phyloP scores from a whole-genome alignment of 73 alveolate genomes.

The Chromera velia region DNA sequence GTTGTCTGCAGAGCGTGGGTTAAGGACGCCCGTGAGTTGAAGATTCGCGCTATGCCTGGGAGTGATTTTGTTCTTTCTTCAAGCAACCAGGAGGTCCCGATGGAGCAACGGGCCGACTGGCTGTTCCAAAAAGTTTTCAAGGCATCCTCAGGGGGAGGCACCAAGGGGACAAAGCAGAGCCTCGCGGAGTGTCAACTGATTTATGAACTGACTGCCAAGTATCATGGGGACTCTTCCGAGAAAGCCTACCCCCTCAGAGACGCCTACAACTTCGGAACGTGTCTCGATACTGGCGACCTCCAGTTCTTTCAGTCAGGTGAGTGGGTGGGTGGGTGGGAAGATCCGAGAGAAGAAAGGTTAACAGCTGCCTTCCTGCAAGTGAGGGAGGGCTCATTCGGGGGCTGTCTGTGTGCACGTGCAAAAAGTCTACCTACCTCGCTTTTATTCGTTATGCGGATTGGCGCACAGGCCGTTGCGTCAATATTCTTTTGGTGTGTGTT shows the following conservation, averaged over 20 bases:
- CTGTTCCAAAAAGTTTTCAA: too few species aligned
- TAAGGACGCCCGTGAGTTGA: not conserved
- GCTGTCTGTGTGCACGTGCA: not conserved
- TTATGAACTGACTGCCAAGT: not conserved
- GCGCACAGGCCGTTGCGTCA: too few species aligned
- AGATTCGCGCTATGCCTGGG: too few species aligned
- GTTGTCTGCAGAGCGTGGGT: not conserved
- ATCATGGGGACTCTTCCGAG: not conserved
- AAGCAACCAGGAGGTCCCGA: not conserved
- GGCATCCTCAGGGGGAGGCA: not conserved
- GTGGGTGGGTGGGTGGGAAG: not conserved
- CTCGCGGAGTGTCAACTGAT: not conserved
- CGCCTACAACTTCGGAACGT: not conserved
- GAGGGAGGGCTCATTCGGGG: not conserved
- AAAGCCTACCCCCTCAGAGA: not conserved
- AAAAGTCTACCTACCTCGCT: too few species aligned
- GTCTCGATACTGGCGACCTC: too few species aligned
- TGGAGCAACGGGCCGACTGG: not conserved
- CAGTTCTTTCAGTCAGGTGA: not conserved
- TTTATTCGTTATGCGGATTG: too few species aligned
- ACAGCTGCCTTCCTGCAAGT: not conserved
- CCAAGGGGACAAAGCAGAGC: not conserved
- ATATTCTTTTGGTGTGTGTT: too few species aligned
- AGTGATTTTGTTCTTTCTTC: too few species aligned
- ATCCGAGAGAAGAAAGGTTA: too few species aligned